phyloP scores from a whole-genome alignment of 306 rosid genomes.

The Hippophae tibetana region DNA sequence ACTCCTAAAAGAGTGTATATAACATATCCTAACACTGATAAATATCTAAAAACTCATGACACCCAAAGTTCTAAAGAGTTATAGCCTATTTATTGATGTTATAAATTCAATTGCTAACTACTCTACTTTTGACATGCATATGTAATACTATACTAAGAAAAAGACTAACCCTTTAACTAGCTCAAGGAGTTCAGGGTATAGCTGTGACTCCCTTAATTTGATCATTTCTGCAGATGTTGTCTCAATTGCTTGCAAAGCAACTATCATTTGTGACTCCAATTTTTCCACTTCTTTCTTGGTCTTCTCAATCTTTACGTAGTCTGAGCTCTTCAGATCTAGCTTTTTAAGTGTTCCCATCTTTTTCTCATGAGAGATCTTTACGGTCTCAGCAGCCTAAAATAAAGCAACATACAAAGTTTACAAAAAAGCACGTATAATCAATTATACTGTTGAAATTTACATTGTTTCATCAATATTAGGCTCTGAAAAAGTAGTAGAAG shows the following conservation, averaged over 20 bases:
- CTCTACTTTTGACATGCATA: not conserved
- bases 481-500: too few relatives aligned
- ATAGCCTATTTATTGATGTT: too few relatives aligned
- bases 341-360: constrained; percentile 55
- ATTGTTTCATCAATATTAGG: too few relatives aligned
- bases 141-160: not conserved
- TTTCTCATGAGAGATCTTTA: constrained; percentile 70
- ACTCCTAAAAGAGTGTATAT: too few relatives aligned
- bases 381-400: constrained; percentile 59
- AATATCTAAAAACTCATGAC: too few relatives aligned
- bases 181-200: constrained; percentile 77
- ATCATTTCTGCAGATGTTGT: constrained; percentile 75
- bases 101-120: not conserved
- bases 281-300: constrained; percentile 83
- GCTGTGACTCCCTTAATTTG: constrained; percentile 73
- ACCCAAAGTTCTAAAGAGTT: too few relatives aligned
- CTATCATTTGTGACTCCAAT: constrained; percentile 86
- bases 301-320: constrained; percentile 81
- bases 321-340: constrained; percentile 79
- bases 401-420: too few relatives aligned
- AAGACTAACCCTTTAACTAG: constrained; percentile 84
- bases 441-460: too few relatives aligned
- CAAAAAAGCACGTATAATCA: too few relatives aligned
- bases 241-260: constrained; percentile 83
- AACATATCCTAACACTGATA: too few relatives aligned